These are phyloP conservation scores for Scenedesmus sp. DNA, from an alignment of 163 green algal species.

Conservation along the genomic window DNA sequence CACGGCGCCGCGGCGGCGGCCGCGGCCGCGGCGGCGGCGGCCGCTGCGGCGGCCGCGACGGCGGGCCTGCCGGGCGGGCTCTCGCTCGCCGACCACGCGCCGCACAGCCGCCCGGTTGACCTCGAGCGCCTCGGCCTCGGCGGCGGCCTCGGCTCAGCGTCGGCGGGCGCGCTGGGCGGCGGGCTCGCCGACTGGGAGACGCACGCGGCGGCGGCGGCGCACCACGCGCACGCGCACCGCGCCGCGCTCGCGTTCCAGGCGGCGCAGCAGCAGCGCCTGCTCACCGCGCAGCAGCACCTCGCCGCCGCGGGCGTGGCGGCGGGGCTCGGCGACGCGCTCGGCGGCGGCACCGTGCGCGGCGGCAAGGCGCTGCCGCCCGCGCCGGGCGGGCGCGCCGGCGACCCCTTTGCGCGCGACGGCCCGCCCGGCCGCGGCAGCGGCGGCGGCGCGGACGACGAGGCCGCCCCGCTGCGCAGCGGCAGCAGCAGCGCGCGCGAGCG, in stretches of 20 bases:
- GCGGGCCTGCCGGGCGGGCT: no score
- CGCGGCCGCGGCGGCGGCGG: conserved; percentile 16
- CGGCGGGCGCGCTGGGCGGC: no score
- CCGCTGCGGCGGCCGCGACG: no score
- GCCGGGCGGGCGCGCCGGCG: no score
- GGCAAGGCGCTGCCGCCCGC: conserved; percentile 6
- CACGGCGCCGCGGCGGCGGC: conserved; percentile 1
- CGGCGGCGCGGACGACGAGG: background rate
- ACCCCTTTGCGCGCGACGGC: no score
- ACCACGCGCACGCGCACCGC: background rate
- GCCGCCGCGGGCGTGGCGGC: conserved; percentile 15
- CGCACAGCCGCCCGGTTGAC: no score
- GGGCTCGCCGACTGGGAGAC: no score
- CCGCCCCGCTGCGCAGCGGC: background rate
- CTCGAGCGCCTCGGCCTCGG: no score
- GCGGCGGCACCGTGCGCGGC: background rate
- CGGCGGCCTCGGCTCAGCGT: no score
- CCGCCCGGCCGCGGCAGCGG: background rate
- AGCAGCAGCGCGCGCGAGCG: background rate
- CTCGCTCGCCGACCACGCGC: no score
- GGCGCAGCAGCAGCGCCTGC: no score
- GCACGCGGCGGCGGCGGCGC: background rate
- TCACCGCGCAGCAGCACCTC: background rate
- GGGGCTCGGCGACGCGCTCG: background rate
- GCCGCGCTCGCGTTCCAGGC: background rate